Evolutionary conservation across 768 basidiomycete species (phyloP).

Genomic region (Calocera viscosa): DNA sequence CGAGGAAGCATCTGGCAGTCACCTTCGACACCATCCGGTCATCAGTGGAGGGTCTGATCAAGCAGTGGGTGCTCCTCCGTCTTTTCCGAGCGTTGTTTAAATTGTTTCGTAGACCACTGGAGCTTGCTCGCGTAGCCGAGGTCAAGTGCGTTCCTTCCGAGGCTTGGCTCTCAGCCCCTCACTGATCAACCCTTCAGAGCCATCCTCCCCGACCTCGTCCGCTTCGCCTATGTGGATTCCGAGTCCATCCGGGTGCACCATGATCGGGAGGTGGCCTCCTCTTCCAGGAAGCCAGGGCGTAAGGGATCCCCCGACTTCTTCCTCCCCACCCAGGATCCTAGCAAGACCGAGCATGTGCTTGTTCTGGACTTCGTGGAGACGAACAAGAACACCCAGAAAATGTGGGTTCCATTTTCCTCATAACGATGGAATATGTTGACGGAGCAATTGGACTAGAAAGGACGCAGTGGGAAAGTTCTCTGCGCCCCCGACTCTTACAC

Average conservation of each 20-base stretch:
- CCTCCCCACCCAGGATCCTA: slow-evolving; percentile 16
- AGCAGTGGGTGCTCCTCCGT: slow-evolving; percentile 39
- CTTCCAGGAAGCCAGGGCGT: slow-evolving; percentile 18
- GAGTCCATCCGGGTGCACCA: slow-evolving; percentile 46
- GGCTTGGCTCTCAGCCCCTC: neutral
- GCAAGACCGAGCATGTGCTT: slow-evolving; percentile 39
- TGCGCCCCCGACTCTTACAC: slow-evolving; percentile 36
- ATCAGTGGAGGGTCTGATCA: slow-evolving; percentile 70
- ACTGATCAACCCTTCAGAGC: slow-evolving; percentile 36
- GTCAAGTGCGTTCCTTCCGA: slow-evolving; percentile 46
- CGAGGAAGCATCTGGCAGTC: slow-evolving; percentile 63
- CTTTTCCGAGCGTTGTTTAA: neutral
- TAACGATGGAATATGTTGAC: slow-evolving; percentile 18
- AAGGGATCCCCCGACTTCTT: slow-evolving; percentile 34
- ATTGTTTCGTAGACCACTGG: slow-evolving; percentile 46
- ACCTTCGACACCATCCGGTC: slow-evolving; percentile 63
- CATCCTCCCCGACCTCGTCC: slow-evolving; percentile 66
- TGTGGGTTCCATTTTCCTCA: neutral
- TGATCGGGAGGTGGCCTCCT: slow-evolving; percentile 25
- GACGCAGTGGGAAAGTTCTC: slow-evolving; percentile 20
- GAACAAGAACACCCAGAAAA: slow-evolving; percentile 17
- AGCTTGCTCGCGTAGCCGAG: slow-evolving; percentile 65
- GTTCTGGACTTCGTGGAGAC: slow-evolving; percentile 41
- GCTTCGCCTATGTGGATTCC: slow-evolving; percentile 66
- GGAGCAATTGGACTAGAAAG: slow-evolving; percentile 20